phyloP scores from a whole-genome alignment of 768 basidiomycete genomes.

The Glaciozyma martinii region DNA sequence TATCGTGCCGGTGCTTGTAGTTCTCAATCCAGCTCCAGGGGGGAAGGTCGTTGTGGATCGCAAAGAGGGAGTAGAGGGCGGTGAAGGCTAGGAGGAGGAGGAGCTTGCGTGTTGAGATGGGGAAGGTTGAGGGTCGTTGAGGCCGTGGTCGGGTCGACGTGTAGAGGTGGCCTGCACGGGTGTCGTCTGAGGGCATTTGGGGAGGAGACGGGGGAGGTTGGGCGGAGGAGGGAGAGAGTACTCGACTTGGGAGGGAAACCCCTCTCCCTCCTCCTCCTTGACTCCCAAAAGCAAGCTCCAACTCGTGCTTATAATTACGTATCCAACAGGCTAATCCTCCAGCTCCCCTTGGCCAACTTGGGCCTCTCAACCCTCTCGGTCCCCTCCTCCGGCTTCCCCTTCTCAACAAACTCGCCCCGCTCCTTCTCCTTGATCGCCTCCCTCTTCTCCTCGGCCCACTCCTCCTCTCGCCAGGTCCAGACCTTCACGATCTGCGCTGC shows the following conservation, averaged over 20 bases:
- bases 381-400: constrained; percentile 22
- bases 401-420: constrained; percentile 21
- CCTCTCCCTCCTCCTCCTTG: too few species aligned
- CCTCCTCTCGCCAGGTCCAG: constrained; percentile 17
- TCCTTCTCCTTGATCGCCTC: constrained; percentile 50
- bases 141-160: too few species aligned
- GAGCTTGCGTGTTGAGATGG: neutral
- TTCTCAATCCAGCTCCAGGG: constrained; percentile 16
- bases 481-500: neutral
- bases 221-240: too few species aligned
- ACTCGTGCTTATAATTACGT: too few species aligned
- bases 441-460: constrained; percentile 45
- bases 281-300: too few species aligned
- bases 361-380: constrained; percentile 27
- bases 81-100: constrained; percentile 15
- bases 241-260: too few species aligned
- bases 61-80: constrained; percentile 13
- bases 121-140: too few species aligned
- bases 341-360: constrained; percentile 4
- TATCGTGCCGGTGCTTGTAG: neutral
- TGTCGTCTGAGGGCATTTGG: too few species aligned
- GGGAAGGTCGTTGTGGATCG: constrained; percentile 14
- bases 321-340: constrained; percentile 7
- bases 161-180: too few species aligned
- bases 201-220: too few species aligned